Percentiles rank a stretch among this genome's conserved stretches.
These are phyloP conservation scores for Candida broadrunensis DNA, from an alignment of 805 yeast genomes.

Conservation along the genomic window DNA sequence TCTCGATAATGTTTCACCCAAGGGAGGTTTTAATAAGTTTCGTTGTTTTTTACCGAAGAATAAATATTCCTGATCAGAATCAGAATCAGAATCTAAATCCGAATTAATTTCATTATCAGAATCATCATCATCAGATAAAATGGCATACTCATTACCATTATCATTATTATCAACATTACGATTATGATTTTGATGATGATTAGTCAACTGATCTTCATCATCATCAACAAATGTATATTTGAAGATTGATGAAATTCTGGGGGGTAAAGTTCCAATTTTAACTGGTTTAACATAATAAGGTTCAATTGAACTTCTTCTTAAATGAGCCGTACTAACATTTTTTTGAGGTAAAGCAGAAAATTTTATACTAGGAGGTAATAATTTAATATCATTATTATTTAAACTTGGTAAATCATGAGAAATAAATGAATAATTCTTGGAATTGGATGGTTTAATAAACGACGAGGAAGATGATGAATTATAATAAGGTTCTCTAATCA, in stretches of 20 bases:
- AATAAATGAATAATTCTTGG: constrained; percentile 7
- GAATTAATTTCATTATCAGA: not conserved
- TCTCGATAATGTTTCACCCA: constrained; percentile 1
- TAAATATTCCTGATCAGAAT: not conserved
- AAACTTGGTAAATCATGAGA: constrained; percentile 6
- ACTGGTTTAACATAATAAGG: constrained; percentile 12
- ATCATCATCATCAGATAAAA: constrained; percentile 8
- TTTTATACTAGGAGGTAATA: not conserved
- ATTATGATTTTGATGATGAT: not conserved
- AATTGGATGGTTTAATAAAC: constrained; percentile 10
- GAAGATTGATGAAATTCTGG: constrained; percentile 1
- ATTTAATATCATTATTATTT: not conserved
- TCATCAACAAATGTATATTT: constrained; percentile 2
- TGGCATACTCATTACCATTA: constrained; percentile 7
- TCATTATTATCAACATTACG: not conserved
- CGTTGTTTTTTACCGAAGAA: not conserved
- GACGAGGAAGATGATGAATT: constrained; percentile 1
- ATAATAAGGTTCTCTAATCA: constrained; percentile 14
- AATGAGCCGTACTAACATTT: not conserved
- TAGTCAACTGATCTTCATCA: not conserved
- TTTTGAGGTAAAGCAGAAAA: not conserved
- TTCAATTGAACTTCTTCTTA: constrained; percentile 11
- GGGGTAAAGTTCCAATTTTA: constrained; percentile 3
- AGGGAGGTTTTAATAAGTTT: not conserved
- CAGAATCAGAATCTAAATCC: constrained; percentile 3